These are phyloP conservation scores for Spathaspora girioi DNA, from an alignment of 805 yeast genomes.

Conservation along the genomic window DNA sequence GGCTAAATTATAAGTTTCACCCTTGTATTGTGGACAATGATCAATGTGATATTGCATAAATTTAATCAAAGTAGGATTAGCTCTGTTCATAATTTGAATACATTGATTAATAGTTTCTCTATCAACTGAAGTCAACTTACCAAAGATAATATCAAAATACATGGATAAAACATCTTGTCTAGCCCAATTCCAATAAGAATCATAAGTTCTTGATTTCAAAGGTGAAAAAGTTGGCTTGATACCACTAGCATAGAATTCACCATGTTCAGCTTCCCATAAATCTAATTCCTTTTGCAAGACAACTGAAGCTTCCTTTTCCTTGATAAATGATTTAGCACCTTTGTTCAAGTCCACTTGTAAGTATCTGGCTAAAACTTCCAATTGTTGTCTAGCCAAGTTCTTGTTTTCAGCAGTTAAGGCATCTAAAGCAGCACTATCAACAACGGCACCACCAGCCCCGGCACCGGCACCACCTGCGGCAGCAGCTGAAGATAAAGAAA, in stretches of 20 bases:
- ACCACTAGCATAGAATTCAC: conserved; percentile 92
- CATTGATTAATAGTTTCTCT: conserved; percentile 96
- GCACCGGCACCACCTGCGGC: conserved; percentile 51
- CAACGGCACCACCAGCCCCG: conserved; percentile 77
- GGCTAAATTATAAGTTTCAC: conserved; percentile 90
- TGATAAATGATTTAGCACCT: conserved; percentile 82
- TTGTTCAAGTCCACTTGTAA: conserved; percentile 86
- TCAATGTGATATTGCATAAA: conserved; percentile 93
- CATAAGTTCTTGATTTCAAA: conserved; percentile 92
- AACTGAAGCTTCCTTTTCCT: conserved; percentile 79
- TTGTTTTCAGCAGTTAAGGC: conserved; percentile 70
- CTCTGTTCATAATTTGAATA: conserved; percentile 95
- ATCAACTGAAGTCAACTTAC: conserved; percentile 84
- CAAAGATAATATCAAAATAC: conserved; percentile 95
- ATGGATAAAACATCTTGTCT: conserved; percentile 92
- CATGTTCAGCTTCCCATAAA: conserved; percentile 77
- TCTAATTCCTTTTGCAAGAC: conserved; percentile 88
- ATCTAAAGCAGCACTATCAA: conserved; percentile 94
- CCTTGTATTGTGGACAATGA: conserved; percentile 76
- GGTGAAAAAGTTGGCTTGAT: conserved; percentile 86
- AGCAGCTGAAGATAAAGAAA: conserved; percentile 67
- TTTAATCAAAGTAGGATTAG: conserved; percentile 88
- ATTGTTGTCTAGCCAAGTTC: conserved; percentile 67
- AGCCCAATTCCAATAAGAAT: conserved; percentile 99
- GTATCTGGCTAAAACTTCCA: conserved; percentile 93